Evolutionary conservation across 176 grass and related monocot genomes (phyloP).

Genomic region (Guadua angustifolia): DNA sequence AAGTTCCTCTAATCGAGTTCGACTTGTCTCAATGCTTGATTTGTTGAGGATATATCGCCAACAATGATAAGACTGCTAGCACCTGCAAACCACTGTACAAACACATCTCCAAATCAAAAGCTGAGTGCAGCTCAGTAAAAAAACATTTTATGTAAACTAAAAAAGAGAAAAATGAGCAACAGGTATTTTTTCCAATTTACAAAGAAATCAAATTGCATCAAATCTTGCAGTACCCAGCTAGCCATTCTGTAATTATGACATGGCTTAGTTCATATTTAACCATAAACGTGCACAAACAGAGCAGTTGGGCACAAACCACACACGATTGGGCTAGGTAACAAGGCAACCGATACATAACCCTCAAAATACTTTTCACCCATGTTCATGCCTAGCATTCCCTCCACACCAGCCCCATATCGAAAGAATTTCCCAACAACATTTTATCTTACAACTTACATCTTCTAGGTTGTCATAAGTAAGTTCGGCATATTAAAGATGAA

Average conservation of each 20-base stretch:
- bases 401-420: no score
- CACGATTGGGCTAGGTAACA: no score
- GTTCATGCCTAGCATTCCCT: no score
- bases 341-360: no score
- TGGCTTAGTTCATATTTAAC: background rate
- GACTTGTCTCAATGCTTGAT: slow-evolving; percentile 69
- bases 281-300: no score
- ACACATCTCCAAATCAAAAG: slow-evolving; percentile 24
- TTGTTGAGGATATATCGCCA: slow-evolving; percentile 81
- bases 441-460: no score
- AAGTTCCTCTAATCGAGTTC: slow-evolving; percentile 56
- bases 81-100: slow-evolving; percentile 85
- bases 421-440: no score
- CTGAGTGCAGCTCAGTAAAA: background rate
- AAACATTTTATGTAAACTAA: background rate
- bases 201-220: background rate
- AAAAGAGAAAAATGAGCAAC: background rate
- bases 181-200: no score
- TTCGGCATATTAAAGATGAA: no score
- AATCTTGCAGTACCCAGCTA: background rate
- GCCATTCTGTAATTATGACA: background rate
- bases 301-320: no score
- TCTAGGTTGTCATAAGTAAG: no score
- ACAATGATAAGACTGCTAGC: slow-evolving; percentile 81
- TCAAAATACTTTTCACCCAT: no score